Conservation (phyloP, 2,329 filamentous ascomycete species). For the Penicillium sp. region DNA sequence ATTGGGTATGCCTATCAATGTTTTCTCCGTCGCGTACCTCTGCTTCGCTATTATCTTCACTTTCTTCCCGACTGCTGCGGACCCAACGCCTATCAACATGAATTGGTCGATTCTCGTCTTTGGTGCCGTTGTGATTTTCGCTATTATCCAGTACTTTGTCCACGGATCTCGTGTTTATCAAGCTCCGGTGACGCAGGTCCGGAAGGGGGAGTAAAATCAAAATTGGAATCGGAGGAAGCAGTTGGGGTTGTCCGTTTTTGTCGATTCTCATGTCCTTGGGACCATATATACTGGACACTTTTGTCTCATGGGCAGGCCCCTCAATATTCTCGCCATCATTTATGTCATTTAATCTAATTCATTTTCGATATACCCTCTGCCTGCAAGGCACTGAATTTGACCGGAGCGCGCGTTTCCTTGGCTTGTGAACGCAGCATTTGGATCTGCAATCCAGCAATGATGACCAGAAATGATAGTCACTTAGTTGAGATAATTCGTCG, state of each 20-base stretch:
- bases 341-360: constrained; percentile 14
- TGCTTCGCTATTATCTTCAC: constrained; percentile 32
- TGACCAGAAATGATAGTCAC: not conserved
- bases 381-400: not conserved
- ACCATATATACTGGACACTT: not conserved
- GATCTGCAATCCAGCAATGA: not conserved
- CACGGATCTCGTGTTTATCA: constrained; percentile 25
- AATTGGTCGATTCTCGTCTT: constrained; percentile 31
- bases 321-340: not conserved
- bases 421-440: not conserved
- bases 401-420: not conserved
- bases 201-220: constrained; percentile 15
- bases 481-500: constrained; percentile 13
- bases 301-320: constrained; percentile 3
- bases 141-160: constrained; percentile 21
- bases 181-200: constrained; percentile 26
- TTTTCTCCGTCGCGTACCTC: constrained; percentile 30
- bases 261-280: not conserved
- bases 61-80: constrained; percentile 32
- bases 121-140: constrained; percentile 26
- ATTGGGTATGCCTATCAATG: constrained; percentile 32
- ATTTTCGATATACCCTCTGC: constrained; percentile 2
- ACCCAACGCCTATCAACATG: constrained; percentile 24
- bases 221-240: not conserved
- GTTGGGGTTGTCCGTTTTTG: not conserved